Conservation (phyloP, 192 early-diverging fungal genomes). For the Gorgonomyces haynaldii region DNA sequence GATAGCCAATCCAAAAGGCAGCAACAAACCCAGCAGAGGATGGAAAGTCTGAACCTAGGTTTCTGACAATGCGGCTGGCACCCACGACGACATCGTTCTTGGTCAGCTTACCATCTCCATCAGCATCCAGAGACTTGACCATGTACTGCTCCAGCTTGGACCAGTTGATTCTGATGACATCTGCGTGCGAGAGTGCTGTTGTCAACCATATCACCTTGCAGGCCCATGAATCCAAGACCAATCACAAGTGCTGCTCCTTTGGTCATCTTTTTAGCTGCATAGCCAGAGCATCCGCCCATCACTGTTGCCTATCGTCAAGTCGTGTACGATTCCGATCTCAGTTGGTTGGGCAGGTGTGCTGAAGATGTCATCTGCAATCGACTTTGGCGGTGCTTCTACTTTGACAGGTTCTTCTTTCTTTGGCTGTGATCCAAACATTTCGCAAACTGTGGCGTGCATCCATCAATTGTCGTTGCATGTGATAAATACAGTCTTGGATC, state of each 20-base stretch:
- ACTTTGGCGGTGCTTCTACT: too few relatives aligned
- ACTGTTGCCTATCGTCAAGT: background rate
- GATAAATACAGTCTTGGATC: too few relatives aligned
- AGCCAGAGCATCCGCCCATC: background rate
- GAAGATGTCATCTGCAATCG: too few relatives aligned
- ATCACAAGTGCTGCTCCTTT: constrained; percentile 1
- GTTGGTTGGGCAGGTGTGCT: too few relatives aligned
- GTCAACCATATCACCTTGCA: background rate
- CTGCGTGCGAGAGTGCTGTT: background rate
- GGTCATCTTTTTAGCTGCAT: background rate
- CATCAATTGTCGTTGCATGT: too few relatives aligned
- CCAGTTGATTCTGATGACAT: constrained; percentile 1
- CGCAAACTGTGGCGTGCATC: too few relatives aligned
- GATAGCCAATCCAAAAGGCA: background rate
- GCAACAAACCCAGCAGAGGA: background rate
- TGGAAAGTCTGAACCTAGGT: constrained; percentile 1
- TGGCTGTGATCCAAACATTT: too few relatives aligned
- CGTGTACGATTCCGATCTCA: constrained; percentile 2
- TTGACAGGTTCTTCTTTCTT: too few relatives aligned
- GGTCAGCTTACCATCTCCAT: constrained; percentile 1
- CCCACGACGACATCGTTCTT: background rate
- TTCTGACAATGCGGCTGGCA: background rate
- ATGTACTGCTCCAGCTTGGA: background rate
- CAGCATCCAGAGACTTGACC: background rate
- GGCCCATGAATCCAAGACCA: background rate